Evolutionary conservation across 208 protist genomes (phyloP).

Genomic region (Plasmodiophora brassicae): DNA sequence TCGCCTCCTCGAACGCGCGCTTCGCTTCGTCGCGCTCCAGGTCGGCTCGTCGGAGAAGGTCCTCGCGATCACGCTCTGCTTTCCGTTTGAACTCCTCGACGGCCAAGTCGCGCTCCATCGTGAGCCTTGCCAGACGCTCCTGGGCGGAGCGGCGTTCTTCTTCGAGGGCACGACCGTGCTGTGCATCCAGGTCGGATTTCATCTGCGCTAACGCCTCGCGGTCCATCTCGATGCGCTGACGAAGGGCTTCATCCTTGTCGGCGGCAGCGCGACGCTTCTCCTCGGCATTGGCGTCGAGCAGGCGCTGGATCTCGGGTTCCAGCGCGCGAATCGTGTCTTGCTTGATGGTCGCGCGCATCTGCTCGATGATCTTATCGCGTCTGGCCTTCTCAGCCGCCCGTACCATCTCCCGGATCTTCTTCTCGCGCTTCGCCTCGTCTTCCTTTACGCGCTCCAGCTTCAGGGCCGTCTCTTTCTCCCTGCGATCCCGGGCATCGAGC

Average conservation of each 20-base stretch:
- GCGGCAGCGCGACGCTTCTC: neutral
- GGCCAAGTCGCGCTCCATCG: neutral
- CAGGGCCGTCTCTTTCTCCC: neutral
- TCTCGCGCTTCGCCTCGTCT: neutral
- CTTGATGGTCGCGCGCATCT: neutral
- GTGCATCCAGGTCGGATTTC: neutral
- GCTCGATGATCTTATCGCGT: neutral
- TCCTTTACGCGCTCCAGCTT: neutral
- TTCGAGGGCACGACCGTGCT: neutral
- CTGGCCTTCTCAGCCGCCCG: neutral
- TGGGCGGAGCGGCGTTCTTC: neutral
- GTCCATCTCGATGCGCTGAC: neutral
- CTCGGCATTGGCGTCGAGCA: neutral
- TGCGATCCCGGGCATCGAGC: neutral
- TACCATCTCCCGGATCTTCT: neutral
- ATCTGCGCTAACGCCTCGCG: neutral
- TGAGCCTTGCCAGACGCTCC: neutral
- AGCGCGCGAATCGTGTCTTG: neutral
- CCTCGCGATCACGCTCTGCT: neutral
- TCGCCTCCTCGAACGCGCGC: neutral
- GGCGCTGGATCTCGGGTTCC: neutral
- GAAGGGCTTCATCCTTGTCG: neutral
- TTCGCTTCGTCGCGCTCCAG: neutral
- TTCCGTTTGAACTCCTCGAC: neutral
- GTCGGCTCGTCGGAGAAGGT: neutral